A percentile compares a stretch with the other conserved stretches of the same genome.
These are phyloP conservation scores for Piloderma croceum DNA, from an alignment of 768 basidiomycete species.

Conservation along the genomic window DNA sequence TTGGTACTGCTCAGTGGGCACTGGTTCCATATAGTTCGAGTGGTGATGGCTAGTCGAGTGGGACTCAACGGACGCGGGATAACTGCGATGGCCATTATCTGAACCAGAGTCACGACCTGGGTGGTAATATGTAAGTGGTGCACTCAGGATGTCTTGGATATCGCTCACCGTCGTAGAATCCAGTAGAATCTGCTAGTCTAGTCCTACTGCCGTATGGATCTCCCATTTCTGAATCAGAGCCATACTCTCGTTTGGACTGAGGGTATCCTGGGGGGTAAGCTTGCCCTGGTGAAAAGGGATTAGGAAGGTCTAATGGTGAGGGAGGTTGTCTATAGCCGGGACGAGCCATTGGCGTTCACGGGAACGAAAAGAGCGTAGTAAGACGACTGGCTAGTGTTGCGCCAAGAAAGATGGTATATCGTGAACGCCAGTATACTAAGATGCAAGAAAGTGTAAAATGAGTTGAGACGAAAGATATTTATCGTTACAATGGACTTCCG, in stretches of 20 bases:
- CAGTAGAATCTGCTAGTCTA: slow-evolving; percentile 44
- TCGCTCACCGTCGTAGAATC: slow-evolving; percentile 22
- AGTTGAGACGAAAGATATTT: slow-evolving; percentile 17
- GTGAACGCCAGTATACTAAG: slow-evolving; percentile 1
- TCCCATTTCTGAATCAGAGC: slow-evolving; percentile 43
- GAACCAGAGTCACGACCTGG: slow-evolving; percentile 21
- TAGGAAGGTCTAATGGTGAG: slow-evolving; percentile 13
- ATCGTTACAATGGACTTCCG: too few species aligned
- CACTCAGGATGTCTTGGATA: slow-evolving; percentile 8
- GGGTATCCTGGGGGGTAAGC: slow-evolving; percentile 13
- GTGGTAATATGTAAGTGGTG: slow-evolving; percentile 4
- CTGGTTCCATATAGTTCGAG: slow-evolving; percentile 56
- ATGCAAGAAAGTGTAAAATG: slow-evolving; percentile 15
- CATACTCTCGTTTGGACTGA: slow-evolving; percentile 34
- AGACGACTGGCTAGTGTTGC: slow-evolving; percentile 31
- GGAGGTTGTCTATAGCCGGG: slow-evolving; percentile 10
- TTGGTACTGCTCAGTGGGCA: slow-evolving; percentile 71
- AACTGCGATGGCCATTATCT: slow-evolving; percentile 37
- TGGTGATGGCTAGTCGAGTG: slow-evolving; percentile 54
- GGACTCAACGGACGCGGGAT: slow-evolving; percentile 55
- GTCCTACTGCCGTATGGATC: slow-evolving; percentile 55
- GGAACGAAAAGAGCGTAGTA: slow-evolving; percentile 32
- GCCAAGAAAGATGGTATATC: slow-evolving; percentile 2
- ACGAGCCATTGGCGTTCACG: slow-evolving; percentile 20
- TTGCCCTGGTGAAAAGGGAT: slow-evolving; percentile 17